Evolutionary conservation across 805 yeast species (phyloP), one percentile per base, ranked within the genome.

Genomic region (Wickerhamomyces bovis): DNA sequence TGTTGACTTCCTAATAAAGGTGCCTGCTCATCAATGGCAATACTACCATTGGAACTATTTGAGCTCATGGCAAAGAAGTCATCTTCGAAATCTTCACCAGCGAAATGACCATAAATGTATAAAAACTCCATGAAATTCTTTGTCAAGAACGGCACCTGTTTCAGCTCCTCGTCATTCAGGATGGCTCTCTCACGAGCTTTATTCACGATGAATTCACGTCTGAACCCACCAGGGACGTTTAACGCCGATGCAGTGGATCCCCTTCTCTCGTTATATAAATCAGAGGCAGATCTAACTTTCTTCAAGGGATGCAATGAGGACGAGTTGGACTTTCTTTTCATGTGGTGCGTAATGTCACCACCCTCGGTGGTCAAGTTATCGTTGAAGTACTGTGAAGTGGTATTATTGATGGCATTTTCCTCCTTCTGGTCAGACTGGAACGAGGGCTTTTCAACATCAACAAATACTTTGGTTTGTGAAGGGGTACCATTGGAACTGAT

Each of bases 41-140:
- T 55, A 19, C 53, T 48, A 11, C 50, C 57, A 38, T 56, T 69
- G 41, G 72, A 78, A 11, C 50, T 56, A 38, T 56, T 69, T 41
- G 72, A 78, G 41, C 72, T 80, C 22, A 59, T 60, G 67, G 70
- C 55, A 48, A 61, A 56, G 45, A 70, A 77, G 57, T 81, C 89
- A 56, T 85, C 92, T 56, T 84, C 92, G 45, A 85, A 72, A 36
- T 81, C 78, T 64, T 85, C 94, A 60, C 95, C 95, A 2, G 94
- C 94, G 65, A 86, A 86, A 68, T 86, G 92, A 7, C 95, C 95
- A 63, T 86, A 86, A 8, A 86, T 73, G 52, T 85, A 81, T 41
- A 86, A 68, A 58, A 86, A 86, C 62, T 86, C 94, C 54, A 85
- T 70, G 53, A 86, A 86, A 62, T 85, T 86, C 48, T 79, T 75